Percentiles rank a stretch among this genome's conserved stretches.
Evolutionary conservation across 1,139 yeast species (phyloP).

Genomic region (Sugiyamaella pinicola): DNA sequence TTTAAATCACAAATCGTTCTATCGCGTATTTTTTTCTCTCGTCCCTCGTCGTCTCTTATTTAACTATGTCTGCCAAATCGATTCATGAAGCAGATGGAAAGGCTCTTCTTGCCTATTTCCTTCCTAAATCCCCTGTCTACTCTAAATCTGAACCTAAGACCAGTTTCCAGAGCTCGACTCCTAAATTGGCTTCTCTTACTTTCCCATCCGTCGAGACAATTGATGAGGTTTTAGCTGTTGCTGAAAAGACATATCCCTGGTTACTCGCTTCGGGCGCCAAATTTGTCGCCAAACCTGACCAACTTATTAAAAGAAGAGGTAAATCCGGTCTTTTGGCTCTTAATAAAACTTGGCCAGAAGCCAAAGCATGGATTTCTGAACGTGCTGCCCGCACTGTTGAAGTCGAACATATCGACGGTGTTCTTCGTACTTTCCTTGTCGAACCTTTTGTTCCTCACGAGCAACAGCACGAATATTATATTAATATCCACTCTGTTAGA

Average conservation of each 20-base stretch:
- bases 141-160: conserved; percentile 41
- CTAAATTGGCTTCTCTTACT: conserved; percentile 46
- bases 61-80: conserved; percentile 48
- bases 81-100: conserved; percentile 53
- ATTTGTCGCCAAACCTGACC: conserved; percentile 53
- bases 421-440: conserved; percentile 47
- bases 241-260: conserved; percentile 49
- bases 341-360: conserved; percentile 49
- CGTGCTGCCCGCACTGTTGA: conserved; percentile 47
- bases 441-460: conserved; percentile 53
- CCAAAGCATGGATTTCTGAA: conserved; percentile 47
- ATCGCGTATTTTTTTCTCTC: background rate
- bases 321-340: conserved; percentile 50
- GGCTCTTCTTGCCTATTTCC: conserved; percentile 48
- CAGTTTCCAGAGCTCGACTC: conserved; percentile 44
- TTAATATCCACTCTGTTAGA: conserved; percentile 51
- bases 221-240: conserved; percentile 42
- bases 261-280: conserved; percentile 43
- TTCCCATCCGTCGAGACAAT: conserved; percentile 40
- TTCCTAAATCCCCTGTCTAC: conserved; percentile 47
- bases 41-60: background rate
- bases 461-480: conserved; percentile 50
- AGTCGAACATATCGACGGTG: conserved; percentile 48
- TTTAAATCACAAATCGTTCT: background rate
- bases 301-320: conserved; percentile 51